phyloP scores from a whole-genome alignment of 2,329 filamentous ascomycete genomes.

The Fonsecaea monophora region DNA sequence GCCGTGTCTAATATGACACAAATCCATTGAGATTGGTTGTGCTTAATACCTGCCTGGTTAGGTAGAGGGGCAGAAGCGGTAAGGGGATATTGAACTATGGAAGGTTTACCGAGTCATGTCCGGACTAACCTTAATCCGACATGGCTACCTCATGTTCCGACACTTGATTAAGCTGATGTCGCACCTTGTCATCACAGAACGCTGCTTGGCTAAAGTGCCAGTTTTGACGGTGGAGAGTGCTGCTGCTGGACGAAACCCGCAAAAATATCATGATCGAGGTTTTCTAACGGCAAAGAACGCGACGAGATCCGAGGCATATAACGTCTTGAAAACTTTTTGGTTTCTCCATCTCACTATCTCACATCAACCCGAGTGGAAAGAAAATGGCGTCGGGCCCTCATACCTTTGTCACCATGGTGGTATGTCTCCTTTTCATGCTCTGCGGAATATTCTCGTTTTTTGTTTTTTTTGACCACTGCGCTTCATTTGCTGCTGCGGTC shows the following conservation, averaged over 20 bases:
- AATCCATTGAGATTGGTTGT: too few species aligned
- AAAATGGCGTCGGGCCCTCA: constrained; percentile 40
- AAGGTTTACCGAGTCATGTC: not conserved
- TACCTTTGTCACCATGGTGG: constrained; percentile 38
- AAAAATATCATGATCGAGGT: not conserved
- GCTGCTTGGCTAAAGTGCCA: not conserved
- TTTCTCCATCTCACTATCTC: not conserved
- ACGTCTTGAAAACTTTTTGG: not conserved
- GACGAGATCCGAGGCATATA: constrained; percentile 3
- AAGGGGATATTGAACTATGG: not conserved
- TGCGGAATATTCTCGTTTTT: not conserved
- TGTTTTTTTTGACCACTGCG: not conserved
- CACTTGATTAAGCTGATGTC: not conserved
- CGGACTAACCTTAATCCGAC: not conserved
- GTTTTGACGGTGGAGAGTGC: not conserved
- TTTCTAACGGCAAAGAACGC: not conserved
- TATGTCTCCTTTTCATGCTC: constrained; percentile 15
- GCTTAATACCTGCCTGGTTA: too few species aligned
- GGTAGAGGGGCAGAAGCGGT: not conserved
- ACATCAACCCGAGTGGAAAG: not conserved
- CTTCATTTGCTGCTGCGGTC: not conserved
- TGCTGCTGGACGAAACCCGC: not conserved
- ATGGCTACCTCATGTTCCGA: not conserved
- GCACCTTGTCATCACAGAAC: not conserved
- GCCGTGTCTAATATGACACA: too few species aligned